These are phyloP conservation scores for Pythium rishiriense DNA, from an alignment of 352 stramenopile genomes.

Conservation along the genomic window DNA sequence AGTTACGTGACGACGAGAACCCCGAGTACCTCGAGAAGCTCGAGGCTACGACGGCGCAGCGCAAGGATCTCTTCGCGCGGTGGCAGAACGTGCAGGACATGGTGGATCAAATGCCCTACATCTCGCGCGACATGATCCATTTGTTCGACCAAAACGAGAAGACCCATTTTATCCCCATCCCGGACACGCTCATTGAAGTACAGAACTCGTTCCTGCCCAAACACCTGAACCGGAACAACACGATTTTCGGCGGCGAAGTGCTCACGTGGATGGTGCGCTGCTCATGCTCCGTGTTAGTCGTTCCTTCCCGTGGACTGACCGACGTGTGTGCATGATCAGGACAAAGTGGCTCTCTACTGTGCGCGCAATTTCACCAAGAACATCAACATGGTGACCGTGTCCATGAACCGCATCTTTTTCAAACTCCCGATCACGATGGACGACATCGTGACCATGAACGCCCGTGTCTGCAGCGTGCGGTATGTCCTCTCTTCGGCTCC, in stretches of 20 bases:
- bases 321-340: constrained; percentile 17
- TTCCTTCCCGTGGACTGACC: background rate
- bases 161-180: constrained; percentile 50
- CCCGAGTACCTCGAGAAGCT: constrained; percentile 49
- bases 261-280: constrained; percentile 54
- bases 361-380: constrained; percentile 73
- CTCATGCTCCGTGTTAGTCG: background rate
- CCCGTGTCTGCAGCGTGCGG: constrained; percentile 57
- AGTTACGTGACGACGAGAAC: constrained; percentile 41
- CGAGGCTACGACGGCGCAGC: constrained; percentile 56
- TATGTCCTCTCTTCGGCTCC: constrained; percentile 23
- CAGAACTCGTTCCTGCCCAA: constrained; percentile 76
- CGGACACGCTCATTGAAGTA: constrained; percentile 69
- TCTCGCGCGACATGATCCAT: constrained; percentile 65
- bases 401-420: constrained; percentile 72
- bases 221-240: constrained; percentile 76
- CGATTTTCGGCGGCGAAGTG: constrained; percentile 71
- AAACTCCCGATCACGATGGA: constrained; percentile 68
- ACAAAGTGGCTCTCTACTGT: constrained; percentile 67
- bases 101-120: constrained; percentile 58
- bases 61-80: constrained; percentile 56
- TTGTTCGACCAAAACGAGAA: constrained; percentile 42
- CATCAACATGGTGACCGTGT: constrained; percentile 62
- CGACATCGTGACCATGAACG: constrained; percentile 69
- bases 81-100: constrained; percentile 68